Base-by-base conservation (phyloP, 1,284 basidiomycete species). In the Fomitiporia mediterranea region DNA sequence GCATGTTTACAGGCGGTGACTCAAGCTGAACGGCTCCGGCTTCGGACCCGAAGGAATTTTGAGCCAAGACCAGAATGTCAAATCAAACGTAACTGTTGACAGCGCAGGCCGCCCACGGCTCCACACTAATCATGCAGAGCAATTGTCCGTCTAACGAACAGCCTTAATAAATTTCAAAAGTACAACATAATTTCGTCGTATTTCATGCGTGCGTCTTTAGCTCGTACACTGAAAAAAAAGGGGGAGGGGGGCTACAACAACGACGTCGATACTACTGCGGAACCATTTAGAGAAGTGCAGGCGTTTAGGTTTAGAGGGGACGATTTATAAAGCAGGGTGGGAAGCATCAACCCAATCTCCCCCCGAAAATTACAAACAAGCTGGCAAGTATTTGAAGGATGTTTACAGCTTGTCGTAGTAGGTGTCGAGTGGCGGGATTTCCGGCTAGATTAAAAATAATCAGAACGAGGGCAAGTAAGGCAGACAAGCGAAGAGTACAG, bases 381-480 rank as follows among this genome's bases (percentile, higher is more conserved):
- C 39, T 4, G 40, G 9, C n/a, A 27, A 48, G 13, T n/a, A 15
- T 19, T 28, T 7, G 15, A 27, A 58, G 6, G 40, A 13, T 17
- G 23, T n/a, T 65, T 73, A 76, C 53, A 78, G 77, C 79, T 95
- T 95, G 83, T 95, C 93, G 79, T 95, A 94, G 79, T 91, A 96
- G 53, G 79, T 83, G 69, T 94, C 92, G 64, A 92, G 81, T 56
- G 84, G 48, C 56, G 93, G 94, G 58, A 95, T 87, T 13, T 94
- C 93, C 64, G 88, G 85, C 87, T 90, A 61, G 1, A 44, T 1
- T 15, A 61, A 42, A 56, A 40, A 51, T 28, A 60, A 51, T 43
- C 30, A 61, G 17, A 65, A 60, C n/a, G 5, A 56, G 11, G 60
- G 51, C 46, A 8, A 21, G 23, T 21, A 34, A 52, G 28, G 19